Evolutionary conservation across 257 asterid species (phyloP).

Genomic region (Hygrophila difformis): DNA sequence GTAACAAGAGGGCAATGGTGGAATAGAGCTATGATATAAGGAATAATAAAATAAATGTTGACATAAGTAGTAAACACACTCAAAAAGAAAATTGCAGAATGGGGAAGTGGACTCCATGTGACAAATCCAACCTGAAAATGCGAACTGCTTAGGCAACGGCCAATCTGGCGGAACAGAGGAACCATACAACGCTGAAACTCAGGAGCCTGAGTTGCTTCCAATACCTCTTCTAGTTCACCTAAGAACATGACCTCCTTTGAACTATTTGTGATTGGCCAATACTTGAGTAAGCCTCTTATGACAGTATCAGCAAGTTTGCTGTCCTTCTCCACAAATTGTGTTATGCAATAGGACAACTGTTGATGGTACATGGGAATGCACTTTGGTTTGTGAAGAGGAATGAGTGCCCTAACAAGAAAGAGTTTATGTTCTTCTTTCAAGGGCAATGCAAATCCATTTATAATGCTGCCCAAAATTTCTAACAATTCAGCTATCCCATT

Average conservation of each 20-base stretch:
- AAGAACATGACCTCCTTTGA: constrained; percentile 31
- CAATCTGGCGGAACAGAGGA: constrained; percentile 21
- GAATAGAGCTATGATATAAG: background rate
- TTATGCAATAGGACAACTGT: constrained; percentile 26
- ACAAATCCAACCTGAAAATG: constrained; percentile 25
- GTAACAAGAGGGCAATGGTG: background rate
- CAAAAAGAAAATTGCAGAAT: background rate
- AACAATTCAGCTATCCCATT: constrained; percentile 36
- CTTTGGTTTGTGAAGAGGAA: constrained; percentile 45
- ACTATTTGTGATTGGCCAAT: constrained; percentile 30
- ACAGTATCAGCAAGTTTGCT: constrained; percentile 31
- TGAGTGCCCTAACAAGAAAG: constrained; percentile 33
- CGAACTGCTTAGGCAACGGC: constrained; percentile 19
- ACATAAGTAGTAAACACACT: no score
- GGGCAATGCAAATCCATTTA: constrained; percentile 37
- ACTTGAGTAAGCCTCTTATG: constrained; percentile 24
- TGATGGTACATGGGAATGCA: constrained; percentile 26
- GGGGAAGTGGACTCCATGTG: background rate
- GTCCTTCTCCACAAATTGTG: constrained; percentile 29
- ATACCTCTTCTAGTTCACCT: constrained; percentile 25
- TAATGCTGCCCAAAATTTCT: constrained; percentile 38
- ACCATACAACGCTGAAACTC: constrained; percentile 29
- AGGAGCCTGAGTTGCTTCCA: constrained; percentile 26
- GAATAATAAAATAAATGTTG: no score
- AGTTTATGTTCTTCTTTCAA: constrained; percentile 38